These are phyloP conservation scores for Citropsis articulata DNA, from an alignment of 345 rosid species.

Conservation along the genomic window DNA sequence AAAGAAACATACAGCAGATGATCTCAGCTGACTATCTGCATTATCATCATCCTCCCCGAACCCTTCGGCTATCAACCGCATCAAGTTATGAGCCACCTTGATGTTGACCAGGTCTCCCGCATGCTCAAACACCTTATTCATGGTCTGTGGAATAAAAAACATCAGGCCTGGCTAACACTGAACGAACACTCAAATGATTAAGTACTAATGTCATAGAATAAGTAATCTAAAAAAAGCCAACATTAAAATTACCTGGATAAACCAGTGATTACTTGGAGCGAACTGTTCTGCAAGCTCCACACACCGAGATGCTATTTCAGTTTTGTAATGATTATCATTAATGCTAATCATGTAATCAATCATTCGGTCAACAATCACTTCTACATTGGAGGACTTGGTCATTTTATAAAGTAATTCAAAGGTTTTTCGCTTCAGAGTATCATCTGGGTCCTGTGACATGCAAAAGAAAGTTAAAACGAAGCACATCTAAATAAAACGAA, in stretches of 20 bases:
- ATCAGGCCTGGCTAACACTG: slow-evolving; percentile 12
- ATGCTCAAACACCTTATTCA: slow-evolving; percentile 97
- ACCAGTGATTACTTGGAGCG: slow-evolving; percentile 99
- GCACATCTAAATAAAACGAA: not conserved
- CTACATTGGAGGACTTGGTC: slow-evolving; percentile 97
- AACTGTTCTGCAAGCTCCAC: slow-evolving; percentile 96
- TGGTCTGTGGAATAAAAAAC: slow-evolving; percentile 48
- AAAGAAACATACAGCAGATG: slow-evolving; percentile 80
- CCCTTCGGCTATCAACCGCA: slow-evolving; percentile 97
- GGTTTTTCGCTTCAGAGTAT: slow-evolving; percentile 92
- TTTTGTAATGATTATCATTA: slow-evolving; percentile 91
- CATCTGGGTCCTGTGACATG: slow-evolving; percentile 89
- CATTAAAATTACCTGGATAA: slow-evolving; percentile 67
- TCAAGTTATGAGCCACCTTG: slow-evolving; percentile 94
- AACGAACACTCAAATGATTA: slow-evolving; percentile 13
- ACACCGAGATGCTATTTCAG: slow-evolving; percentile 95
- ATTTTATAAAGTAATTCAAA: slow-evolving; percentile 90
- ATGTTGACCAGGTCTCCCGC: slow-evolving; percentile 93
- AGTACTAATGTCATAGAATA: not conserved
- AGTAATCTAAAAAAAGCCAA: slow-evolving; percentile 9
- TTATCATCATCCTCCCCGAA: slow-evolving; percentile 90
- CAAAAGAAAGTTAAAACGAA: slow-evolving; percentile 10
- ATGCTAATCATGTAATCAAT: slow-evolving; percentile 96
- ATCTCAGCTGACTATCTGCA: slow-evolving; percentile 84
- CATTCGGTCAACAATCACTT: slow-evolving; percentile 98